Conservation (phyloP, 176 grass and related monocot species). For the Hordeum marinum region DNA sequence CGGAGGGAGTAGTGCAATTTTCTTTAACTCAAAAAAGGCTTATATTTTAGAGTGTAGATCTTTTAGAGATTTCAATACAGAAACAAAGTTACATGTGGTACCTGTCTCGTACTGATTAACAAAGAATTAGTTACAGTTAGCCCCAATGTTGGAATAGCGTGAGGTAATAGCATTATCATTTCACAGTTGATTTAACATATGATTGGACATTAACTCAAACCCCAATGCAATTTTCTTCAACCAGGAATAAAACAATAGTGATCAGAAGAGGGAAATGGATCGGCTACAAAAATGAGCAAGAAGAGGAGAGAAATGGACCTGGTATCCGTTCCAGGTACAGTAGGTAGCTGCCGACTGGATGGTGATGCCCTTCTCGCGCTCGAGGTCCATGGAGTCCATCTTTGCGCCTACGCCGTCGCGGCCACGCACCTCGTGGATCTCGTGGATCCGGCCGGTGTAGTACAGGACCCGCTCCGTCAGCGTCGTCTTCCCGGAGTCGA, state of each 20-base stretch:
- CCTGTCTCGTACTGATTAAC: not conserved
- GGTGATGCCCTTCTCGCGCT: constrained; percentile 94
- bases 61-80: too few relatives aligned
- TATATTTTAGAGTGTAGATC: too few relatives aligned
- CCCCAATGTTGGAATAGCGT: not conserved
- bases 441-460: constrained; percentile 91
- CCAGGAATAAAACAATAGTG: not conserved
- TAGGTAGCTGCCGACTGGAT: constrained; percentile 97
- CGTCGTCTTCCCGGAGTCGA: constrained; percentile 98
- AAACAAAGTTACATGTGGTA: not conserved
- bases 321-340: constrained; percentile 95
- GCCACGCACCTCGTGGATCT: constrained; percentile 97
- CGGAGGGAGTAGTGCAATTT: too few relatives aligned
- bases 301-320: constrained; percentile 29
- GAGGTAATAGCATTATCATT: not conserved
- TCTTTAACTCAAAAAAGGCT: too few relatives aligned
- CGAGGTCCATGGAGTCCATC: constrained; percentile 99
- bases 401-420: constrained; percentile 85
- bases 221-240: not conserved
- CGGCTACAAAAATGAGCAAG: not conserved
- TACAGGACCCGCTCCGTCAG: constrained; percentile 89
- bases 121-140: not conserved
- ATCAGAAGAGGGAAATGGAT: not conserved
- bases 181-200: not conserved
- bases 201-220: not conserved